phyloP scores from a whole-genome alignment of 23 red algal species.

The Cyanidioschyzon merolae region DNA sequence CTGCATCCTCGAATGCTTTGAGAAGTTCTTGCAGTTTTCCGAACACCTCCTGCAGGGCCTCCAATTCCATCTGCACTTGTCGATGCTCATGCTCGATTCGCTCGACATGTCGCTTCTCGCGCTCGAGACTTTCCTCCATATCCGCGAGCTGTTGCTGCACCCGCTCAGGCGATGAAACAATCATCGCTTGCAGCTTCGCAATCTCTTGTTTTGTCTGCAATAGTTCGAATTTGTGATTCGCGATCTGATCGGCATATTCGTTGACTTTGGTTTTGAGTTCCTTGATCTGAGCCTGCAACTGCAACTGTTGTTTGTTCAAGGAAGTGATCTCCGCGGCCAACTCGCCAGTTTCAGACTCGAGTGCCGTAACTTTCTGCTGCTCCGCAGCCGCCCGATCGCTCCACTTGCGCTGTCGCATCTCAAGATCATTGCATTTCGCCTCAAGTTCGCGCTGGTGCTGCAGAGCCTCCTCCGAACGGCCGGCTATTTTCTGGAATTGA shows the following conservation, averaged over 20 bases:
- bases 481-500: slow-evolving; percentile 43
- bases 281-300: slow-evolving; percentile 44
- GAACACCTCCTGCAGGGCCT: slow-evolving; percentile 26
- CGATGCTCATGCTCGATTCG: slow-evolving; percentile 31
- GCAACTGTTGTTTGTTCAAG: slow-evolving; percentile 50
- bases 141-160: slow-evolving; percentile 56
- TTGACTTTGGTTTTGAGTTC: slow-evolving; percentile 42
- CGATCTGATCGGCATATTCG: slow-evolving; percentile 35
- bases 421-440: slow-evolving; percentile 29
- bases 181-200: slow-evolving; percentile 33
- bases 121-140: slow-evolving; percentile 44
- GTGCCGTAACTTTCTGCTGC: slow-evolving; percentile 37
- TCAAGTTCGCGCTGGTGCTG: slow-evolving; percentile 22
- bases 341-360: slow-evolving; percentile 36
- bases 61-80: slow-evolving; percentile 14
- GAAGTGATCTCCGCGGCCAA: slow-evolving; percentile 34
- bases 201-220: slow-evolving; percentile 41
- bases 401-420: slow-evolving; percentile 32
- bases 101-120: slow-evolving; percentile 32
- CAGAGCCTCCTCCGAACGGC: slow-evolving; percentile 39
- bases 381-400: slow-evolving; percentile 34
- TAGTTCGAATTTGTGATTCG: slow-evolving; percentile 26
- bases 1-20: slow-evolving; percentile 28
- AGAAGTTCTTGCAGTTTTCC: slow-evolving; percentile 23
- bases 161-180: slow-evolving; percentile 76